Evolutionary conservation across 164 flowering plant species (phyloP).

Genomic region (Houttuynia cordata): DNA sequence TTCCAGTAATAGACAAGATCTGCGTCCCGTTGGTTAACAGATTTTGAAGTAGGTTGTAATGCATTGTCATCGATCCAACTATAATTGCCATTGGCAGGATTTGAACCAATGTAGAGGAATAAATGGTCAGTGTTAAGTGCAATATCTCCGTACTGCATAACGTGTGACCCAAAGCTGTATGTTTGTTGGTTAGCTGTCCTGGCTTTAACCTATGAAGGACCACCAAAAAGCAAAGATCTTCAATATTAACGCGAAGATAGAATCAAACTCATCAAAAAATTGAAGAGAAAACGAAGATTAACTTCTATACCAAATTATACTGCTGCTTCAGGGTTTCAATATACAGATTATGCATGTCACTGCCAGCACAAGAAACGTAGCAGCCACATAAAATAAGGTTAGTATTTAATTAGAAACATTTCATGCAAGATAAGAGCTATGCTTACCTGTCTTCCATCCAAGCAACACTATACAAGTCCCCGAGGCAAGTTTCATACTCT

Average conservation of each 20-base stretch:
- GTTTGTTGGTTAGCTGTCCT: conserved; percentile 40
- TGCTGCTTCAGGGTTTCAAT: conserved; percentile 79
- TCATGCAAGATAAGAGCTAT: background rate
- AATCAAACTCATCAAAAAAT: background rate
- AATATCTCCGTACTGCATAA: conserved; percentile 75
- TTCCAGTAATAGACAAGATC: conserved; percentile 78
- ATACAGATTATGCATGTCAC: conserved; percentile 72
- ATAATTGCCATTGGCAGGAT: conserved; percentile 66
- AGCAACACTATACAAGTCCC: conserved; percentile 82
- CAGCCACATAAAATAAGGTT: background rate
- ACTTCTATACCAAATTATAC: conserved; percentile 58
- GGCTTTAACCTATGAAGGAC: conserved; percentile 45
- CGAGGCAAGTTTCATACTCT: conserved; percentile 82
- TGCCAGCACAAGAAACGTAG: conserved; percentile 19
- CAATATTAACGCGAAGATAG: background rate
- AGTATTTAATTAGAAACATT: background rate
- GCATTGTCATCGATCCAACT: conserved; percentile 42
- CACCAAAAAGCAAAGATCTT: background rate
- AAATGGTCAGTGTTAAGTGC: conserved; percentile 36
- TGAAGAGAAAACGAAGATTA: background rate
- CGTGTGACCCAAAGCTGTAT: conserved; percentile 61
- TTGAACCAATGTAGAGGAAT: conserved; percentile 54
- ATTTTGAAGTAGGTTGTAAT: conserved; percentile 25
- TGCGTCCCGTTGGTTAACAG: conserved; percentile 77
- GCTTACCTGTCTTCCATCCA: conserved; percentile 93